Conservation (phyloP, 805 yeast species). For the Komagataella pseudopastoris region DNA sequence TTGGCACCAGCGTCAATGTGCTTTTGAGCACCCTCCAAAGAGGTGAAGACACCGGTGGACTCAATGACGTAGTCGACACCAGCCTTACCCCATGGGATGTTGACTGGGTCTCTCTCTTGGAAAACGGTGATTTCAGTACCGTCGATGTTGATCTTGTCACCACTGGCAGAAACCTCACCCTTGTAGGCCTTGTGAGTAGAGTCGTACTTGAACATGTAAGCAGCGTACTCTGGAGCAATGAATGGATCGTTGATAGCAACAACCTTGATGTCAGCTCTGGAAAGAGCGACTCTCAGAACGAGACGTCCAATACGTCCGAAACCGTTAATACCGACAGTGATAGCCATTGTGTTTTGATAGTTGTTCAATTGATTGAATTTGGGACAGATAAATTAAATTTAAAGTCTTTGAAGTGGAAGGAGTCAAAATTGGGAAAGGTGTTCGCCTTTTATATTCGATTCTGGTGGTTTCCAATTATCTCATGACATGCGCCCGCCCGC, state of each 20-base stretch:
- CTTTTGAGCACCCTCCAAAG: constrained; percentile 63
- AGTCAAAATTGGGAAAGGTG: neutral
- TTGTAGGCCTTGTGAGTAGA: constrained; percentile 81
- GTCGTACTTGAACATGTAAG: constrained; percentile 92
- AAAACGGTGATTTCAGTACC: constrained; percentile 53
- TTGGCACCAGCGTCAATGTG: constrained; percentile 88
- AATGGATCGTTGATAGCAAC: constrained; percentile 89
- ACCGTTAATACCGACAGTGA: constrained; percentile 83
- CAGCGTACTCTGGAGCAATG: constrained; percentile 81
- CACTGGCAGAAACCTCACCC: constrained; percentile 56
- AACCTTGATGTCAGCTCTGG: constrained; percentile 63
- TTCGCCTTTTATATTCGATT: neutral
- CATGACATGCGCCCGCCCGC: neutral
- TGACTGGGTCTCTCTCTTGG: constrained; percentile 77
- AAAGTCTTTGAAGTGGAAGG: neutral
- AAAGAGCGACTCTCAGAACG: constrained; percentile 70
- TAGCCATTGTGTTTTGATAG: constrained; percentile 27
- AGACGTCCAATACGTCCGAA: constrained; percentile 93
- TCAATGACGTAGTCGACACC: constrained; percentile 84
- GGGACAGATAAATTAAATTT: neutral
- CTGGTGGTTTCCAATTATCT: neutral
- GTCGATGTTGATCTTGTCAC: constrained; percentile 48
- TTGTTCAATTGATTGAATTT: constrained; percentile 19
- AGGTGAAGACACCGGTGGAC: constrained; percentile 92
- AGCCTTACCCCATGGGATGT: constrained; percentile 76